Base-by-base conservation (phyloP, 2,329 filamentous ascomycete genomes). In the Leptographium procerum region DNA sequence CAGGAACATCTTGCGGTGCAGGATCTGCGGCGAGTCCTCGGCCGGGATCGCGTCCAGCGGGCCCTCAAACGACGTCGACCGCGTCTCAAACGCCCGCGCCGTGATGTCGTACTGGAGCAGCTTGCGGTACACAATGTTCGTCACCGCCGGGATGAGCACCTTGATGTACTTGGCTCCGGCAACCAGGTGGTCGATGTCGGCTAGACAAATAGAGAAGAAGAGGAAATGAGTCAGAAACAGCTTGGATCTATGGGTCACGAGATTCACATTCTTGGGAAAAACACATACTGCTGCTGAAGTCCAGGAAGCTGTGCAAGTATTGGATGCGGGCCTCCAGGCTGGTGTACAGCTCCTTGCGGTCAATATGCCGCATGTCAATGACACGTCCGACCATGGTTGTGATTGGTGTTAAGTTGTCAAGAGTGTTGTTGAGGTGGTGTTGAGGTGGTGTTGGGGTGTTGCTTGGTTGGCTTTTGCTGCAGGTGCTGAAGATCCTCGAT, bases 101-200 rank as follows among this genome's bases (percentile, higher is more conserved):
- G 89, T 94, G 69, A 92, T 89, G 68, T 92, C 89, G 71, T 88
- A 89, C 66, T 85, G 82, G 13, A 92, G 76, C 0, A 94, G 79
- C 69, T 92, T 92, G 67, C 85, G 84, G 75, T 92, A 94, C 36
- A 92, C 87, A 61, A 91, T 88, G 71, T 91, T 90, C 66, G 92
- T 88, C 26, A 94, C 81, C 52, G 88, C 85, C 1, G 89, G 89
- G 62, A 92, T 90, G 34, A 92, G 80, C n/a, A 85, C 83, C 66
- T 87, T 87, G 73, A 91, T 86, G 72, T 90, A 90, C 69, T 89
- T 89, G 60, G 82, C 77, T 62, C 87, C 87, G 3, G 77, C 75
- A 16, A 81, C 77, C 43, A 91, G 78, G 45, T 87, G 86, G 63
- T 87, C 85, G 59, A 89, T 83, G 66, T 91, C 87, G 61, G 79